These are phyloP conservation scores for Musa itinerans DNA, from an alignment of 176 grass and related monocot genomes.

Conservation along the genomic window DNA sequence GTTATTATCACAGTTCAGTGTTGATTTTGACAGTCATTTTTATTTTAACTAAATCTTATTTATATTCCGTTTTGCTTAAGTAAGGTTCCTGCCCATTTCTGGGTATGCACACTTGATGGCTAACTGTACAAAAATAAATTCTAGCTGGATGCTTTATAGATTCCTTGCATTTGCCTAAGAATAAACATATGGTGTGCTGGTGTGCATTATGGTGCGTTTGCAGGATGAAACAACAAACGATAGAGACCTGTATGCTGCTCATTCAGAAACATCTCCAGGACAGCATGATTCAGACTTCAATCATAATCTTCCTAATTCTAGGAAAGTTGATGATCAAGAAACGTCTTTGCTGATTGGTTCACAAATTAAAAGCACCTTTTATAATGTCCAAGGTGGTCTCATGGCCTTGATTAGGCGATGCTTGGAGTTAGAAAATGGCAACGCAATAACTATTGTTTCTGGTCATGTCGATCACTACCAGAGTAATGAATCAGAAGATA, in stretches of 20 bases:
- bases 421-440: conserved; percentile 48
- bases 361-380: conserved; percentile 43
- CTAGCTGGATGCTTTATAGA: background rate
- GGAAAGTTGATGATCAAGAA: conserved; percentile 25
- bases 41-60: background rate
- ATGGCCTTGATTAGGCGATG: conserved; percentile 50
- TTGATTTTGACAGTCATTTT: too few species aligned
- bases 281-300: conserved; percentile 36
- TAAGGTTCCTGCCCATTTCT: background rate
- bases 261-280: conserved; percentile 23
- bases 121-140: background rate
- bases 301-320: conserved; percentile 1
- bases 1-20: too few species aligned
- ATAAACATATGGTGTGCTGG: conserved; percentile 6
- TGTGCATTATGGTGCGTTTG: conserved; percentile 14
- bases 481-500: conserved; percentile 57
- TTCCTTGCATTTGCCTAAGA: background rate
- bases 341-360: conserved; percentile 32
- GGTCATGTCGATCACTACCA: conserved; percentile 66
- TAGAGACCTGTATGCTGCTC: conserved; percentile 3
- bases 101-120: background rate
- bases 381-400: conserved; percentile 51
- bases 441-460: conserved; percentile 52
- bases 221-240: conserved; percentile 30
- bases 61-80: background rate